Evolutionary conservation across 495 filamentous ascomycete species (phyloP), one percentile per base, ranked within the genome.

Genomic region (Cairneyella variabilis): DNA sequence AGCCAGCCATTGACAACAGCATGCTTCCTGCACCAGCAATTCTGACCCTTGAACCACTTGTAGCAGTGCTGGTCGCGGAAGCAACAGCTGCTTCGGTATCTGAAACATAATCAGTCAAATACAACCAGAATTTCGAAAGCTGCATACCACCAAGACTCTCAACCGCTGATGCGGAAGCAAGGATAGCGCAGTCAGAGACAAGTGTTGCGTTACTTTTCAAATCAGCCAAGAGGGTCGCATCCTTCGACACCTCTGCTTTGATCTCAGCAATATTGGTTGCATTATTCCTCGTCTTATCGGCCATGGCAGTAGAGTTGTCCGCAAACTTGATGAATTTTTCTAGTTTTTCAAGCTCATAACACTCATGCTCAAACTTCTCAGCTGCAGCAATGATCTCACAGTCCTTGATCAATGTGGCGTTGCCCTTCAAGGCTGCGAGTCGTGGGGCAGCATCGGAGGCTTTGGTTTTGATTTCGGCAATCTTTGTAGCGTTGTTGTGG

Each of bases 401-500:
- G 6, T 10, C 16, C 7, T 11, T 2, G 2, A 43, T 26, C 14
- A 56, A 41, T 5, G 53, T 56, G 25, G 44, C 20, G 30, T 56
- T 56, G 20, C 27, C 2, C 18, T 18, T 2, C 53, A 56, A 22
- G 3, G 44, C 30, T 22, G 53, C 17, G 11, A 56, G 36, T 18
- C 34, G 32, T 11, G 36, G 23, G 20, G 36, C 22, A 16, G 44
- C 53, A 3, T 48, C 45, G 2, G 53, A 40, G 2, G 44, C 53
- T 22, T 56, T 41, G 36, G 44, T 38, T 43, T 49, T n/a, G 25
- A 53, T 36, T 2, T 36, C 20, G 8, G 39, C 41, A 18, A 56
- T 51, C 46, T 56, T 44, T 8, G 44, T 44, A 12, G 54, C 54
- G 22, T 45, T 52, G 48, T 45, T 51, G 12, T 52, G 48, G 18